Evolutionary conservation across 2,329 filamentous ascomycete genomes (phyloP).

Genomic region (Fusarium sp.): DNA sequence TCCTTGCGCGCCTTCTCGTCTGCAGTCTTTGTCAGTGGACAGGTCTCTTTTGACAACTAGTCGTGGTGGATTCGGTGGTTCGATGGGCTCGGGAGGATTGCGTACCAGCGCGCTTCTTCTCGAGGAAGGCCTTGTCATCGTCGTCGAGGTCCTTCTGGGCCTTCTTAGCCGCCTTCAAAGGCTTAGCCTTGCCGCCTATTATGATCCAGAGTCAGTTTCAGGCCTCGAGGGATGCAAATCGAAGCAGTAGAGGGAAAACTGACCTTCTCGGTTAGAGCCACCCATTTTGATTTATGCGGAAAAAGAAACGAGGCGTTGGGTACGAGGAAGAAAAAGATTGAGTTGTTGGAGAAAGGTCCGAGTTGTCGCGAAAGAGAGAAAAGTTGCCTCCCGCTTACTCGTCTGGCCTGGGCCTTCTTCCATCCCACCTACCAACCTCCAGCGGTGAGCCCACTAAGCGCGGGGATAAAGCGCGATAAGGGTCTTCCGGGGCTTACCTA

Average conservation of each 20-base stretch:
- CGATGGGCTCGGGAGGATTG: conserved; percentile 31
- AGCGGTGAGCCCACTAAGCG: conserved; percentile 36
- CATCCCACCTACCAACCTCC: conserved; percentile 16
- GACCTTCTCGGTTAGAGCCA: conserved; percentile 58
- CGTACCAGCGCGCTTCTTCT: conserved; percentile 89
- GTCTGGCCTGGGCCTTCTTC: conserved; percentile 34
- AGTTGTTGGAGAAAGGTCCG: conserved; percentile 18
- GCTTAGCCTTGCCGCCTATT: conserved; percentile 87
- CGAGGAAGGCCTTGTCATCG: conserved; percentile 85
- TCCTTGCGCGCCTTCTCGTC: conserved; percentile 91
- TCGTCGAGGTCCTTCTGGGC: conserved; percentile 86
- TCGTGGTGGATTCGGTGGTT: neutral
- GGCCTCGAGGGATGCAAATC: neutral
- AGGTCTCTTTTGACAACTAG: neutral
- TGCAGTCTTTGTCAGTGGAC: conserved; percentile 53
- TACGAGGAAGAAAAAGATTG: conserved; percentile 32
- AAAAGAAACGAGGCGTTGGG: conserved; percentile 18
- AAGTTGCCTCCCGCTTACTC: conserved; percentile 47
- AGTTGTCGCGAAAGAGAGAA: conserved; percentile 43
- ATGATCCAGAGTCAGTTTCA: conserved; percentile 41
- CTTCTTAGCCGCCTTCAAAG: conserved; percentile 92
- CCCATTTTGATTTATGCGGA: conserved; percentile 53
- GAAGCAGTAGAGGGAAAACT: conserved; percentile 22
- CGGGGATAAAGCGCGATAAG: conserved; percentile 43
- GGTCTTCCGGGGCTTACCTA: conserved; percentile 46